Percentiles rank a stretch among this genome's conserved stretches.
Conservation (phyloP, 352 stramenopile species). For the Blastocystis hominis region DNA sequence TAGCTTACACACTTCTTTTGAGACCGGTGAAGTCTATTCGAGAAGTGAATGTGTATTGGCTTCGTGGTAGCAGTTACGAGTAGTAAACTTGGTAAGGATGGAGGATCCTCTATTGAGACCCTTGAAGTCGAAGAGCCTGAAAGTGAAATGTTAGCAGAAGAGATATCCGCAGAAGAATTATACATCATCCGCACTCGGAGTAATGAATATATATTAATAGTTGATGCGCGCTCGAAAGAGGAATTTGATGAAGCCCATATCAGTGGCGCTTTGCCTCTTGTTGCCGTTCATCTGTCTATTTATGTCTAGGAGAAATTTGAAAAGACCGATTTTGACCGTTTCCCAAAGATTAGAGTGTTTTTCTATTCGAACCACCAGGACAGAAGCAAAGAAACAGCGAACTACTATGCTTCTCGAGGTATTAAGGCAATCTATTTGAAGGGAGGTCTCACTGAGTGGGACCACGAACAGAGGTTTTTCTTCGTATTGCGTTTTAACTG, state of each 20-base stretch:
- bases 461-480: background rate
- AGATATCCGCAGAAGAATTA: constrained; percentile 1
- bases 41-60: background rate
- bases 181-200: constrained; percentile 20
- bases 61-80: background rate
- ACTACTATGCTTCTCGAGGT: background rate
- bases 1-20: background rate
- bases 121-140: background rate
- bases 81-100: background rate
- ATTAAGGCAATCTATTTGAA: constrained; percentile 2
- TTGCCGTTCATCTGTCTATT: background rate
- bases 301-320: constrained; percentile 16
- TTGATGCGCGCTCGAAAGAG: constrained; percentile 13
- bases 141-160: background rate
- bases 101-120: background rate
- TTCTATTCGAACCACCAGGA: constrained; percentile 41
- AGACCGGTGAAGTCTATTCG: constrained; percentile 3
- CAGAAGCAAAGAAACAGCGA: background rate
- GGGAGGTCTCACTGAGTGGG: constrained; percentile 27
- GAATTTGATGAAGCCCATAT: constrained; percentile 15
- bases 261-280: background rate
- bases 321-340: background rate
- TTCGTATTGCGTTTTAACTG: background rate
- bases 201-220: constrained; percentile 10
- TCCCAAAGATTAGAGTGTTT: constrained; percentile 40